phyloP scores from a whole-genome alignment of 192 early-diverging fungal species.

The Backusella parvicylindrica region DNA sequence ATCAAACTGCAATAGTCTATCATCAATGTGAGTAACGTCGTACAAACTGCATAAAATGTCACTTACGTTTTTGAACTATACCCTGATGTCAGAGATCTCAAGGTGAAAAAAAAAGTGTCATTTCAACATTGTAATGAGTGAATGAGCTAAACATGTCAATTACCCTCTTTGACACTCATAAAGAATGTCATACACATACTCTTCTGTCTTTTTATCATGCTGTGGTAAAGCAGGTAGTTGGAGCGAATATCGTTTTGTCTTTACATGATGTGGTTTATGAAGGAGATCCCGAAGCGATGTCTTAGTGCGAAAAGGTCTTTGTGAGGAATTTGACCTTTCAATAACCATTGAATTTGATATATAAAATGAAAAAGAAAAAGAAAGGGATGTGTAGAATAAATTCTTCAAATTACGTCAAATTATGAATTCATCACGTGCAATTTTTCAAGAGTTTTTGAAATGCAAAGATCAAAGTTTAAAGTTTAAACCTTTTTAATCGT shows the following conservation, averaged over 20 bases:
- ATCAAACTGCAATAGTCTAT: constrained; percentile 46
- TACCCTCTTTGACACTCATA: constrained; percentile 46
- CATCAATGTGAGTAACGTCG: neutral
- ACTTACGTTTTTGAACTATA: constrained; percentile 50
- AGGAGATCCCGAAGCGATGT: constrained; percentile 18
- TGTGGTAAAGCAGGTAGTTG: constrained; percentile 19
- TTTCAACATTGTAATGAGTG: neutral
- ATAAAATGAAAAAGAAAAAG: constrained; percentile 2
- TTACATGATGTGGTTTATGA: neutral
- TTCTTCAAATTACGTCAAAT: neutral
- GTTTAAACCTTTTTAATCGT: constrained; percentile 7
- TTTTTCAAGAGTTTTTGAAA: neutral
- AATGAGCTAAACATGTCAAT: neutral
- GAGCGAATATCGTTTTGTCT: neutral
- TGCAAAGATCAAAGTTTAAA: constrained; percentile 2
- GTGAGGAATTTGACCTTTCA: neutral
- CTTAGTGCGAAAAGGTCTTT: constrained; percentile 1
- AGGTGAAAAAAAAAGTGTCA: neutral
- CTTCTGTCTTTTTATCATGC: constrained; percentile 19
- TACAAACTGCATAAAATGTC: neutral
- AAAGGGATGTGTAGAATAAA: neutral
- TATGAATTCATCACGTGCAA: neutral
- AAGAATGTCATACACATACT: constrained; percentile 36
- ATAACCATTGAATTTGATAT: neutral
- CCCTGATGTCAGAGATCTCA: constrained; percentile 37